Evolutionary conservation across 2,329 filamentous ascomycete species (phyloP).

Genomic region (Epichloe festucae): DNA sequence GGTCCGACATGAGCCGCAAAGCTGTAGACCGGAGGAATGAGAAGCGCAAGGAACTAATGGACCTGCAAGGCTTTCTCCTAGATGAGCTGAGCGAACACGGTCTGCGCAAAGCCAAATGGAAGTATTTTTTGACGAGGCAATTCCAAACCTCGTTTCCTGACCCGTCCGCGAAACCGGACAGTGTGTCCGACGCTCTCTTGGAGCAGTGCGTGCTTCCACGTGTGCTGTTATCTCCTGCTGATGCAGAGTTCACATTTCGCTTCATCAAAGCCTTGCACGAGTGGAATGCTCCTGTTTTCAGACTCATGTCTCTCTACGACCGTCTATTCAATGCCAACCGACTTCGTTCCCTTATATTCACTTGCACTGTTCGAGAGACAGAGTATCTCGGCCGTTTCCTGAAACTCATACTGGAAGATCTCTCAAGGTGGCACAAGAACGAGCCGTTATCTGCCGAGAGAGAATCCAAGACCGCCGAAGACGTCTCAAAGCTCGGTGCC

Average conservation of each 20-base stretch:
- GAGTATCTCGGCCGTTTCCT: constrained; percentile 90
- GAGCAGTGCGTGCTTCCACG: constrained; percentile 91
- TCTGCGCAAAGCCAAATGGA: constrained; percentile 52
- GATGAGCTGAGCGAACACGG: constrained; percentile 62
- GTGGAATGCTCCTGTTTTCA: constrained; percentile 73
- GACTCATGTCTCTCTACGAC: constrained; percentile 71
- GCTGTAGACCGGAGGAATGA: constrained; percentile 50
- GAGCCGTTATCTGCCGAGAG: constrained; percentile 37
- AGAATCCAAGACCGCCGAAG: constrained; percentile 22
- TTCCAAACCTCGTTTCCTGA: constrained; percentile 68
- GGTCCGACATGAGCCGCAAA: constrained; percentile 56
- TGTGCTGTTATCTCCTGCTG: constrained; percentile 67
- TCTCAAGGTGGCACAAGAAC: constrained; percentile 74
- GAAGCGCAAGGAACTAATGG: constrained; percentile 55
- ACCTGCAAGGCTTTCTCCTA: constrained; percentile 56
- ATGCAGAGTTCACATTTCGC: constrained; percentile 79
- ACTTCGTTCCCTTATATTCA: constrained; percentile 71
- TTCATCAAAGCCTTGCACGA: constrained; percentile 82
- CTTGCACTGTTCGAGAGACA: constrained; percentile 79
- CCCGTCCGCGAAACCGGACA: constrained; percentile 48
- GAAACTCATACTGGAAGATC: constrained; percentile 65
- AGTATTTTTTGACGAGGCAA: constrained; percentile 59
- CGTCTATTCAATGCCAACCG: constrained; percentile 74
- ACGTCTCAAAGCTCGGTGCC: constrained; percentile 49
- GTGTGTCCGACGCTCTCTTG: constrained; percentile 62